phyloP scores from a whole-genome alignment of 2,329 filamentous ascomycete species.

The Paecilomyces sp. region DNA sequence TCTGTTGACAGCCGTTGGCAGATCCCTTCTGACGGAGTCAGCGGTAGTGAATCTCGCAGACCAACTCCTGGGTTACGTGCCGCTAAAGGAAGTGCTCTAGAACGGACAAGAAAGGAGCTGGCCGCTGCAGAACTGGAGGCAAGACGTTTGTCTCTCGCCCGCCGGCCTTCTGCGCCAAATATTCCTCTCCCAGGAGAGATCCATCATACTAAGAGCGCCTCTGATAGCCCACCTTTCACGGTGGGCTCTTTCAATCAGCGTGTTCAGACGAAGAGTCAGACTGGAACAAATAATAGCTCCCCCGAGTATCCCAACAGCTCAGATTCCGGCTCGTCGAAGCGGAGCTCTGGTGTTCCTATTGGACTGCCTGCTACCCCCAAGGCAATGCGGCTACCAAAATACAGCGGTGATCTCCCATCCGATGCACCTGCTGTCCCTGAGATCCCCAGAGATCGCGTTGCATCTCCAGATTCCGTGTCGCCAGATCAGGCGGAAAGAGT shows the following conservation, averaged over 20 bases:
- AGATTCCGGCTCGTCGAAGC: constrained; percentile 33
- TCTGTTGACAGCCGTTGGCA: neutral
- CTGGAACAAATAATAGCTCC: constrained; percentile 29
- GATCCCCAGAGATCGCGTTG: constrained; percentile 45
- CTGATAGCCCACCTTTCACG: constrained; percentile 38
- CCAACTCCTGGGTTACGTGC: constrained; percentile 12
- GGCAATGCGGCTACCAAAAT: constrained; percentile 76
- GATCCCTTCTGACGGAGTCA: constrained; percentile 1
- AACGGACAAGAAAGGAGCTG: constrained; percentile 63
- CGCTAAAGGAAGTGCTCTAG: constrained; percentile 42
- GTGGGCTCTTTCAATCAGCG: constrained; percentile 25
- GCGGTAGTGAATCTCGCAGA: constrained; percentile 16
- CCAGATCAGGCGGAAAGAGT: constrained; percentile 29
- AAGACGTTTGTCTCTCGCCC: constrained; percentile 73
- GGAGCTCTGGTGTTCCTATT: constrained; percentile 47
- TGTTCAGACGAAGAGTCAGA: constrained; percentile 20
- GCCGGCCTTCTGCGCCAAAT: constrained; percentile 68
- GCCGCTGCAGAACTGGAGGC: constrained; percentile 84
- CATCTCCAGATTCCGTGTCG: constrained; percentile 29
- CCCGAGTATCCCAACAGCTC: constrained; percentile 32
- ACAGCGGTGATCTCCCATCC: constrained; percentile 42
- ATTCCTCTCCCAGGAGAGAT: constrained; percentile 67
- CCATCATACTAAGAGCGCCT: constrained; percentile 30
- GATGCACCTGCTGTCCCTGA: constrained; percentile 50
- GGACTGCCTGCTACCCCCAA: constrained; percentile 87